Evolutionary conservation across 176 grass and related monocot genomes (phyloP).

Genomic region (Aegilops tauschii): DNA sequence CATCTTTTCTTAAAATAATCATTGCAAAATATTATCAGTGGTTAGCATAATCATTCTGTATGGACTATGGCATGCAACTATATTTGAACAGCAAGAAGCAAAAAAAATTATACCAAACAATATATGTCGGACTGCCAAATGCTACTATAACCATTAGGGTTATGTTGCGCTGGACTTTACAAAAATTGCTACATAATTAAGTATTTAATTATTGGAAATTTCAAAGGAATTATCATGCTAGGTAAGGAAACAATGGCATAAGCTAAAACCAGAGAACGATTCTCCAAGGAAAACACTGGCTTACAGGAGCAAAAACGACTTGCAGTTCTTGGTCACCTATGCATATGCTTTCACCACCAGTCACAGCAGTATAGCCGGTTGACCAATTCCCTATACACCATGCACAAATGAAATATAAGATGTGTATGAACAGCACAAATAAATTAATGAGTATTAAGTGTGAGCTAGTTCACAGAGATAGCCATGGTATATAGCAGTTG

Average conservation of each 20-base stretch:
- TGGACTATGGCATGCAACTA: background rate
- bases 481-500: background rate
- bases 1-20: background rate
- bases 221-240: conserved; percentile 10
- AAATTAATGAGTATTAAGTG: background rate
- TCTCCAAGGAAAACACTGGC: conserved; percentile 2
- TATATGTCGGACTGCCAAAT: background rate
- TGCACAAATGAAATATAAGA: conserved; percentile 18
- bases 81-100: conserved; percentile 8
- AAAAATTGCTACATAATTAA: background rate
- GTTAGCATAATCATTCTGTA: background rate
- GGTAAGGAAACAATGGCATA: background rate
- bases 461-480: background rate
- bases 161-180: background rate
- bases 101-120: background rate
- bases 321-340: conserved; percentile 67
- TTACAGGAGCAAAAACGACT: conserved; percentile 87
- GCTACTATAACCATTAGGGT: background rate
- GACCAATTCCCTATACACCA: conserved; percentile 68
- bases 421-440: background rate
- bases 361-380: conserved; percentile 41
- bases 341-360: conserved; percentile 77
- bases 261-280: background rate
- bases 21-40: background rate
- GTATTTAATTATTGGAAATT: background rate